Evolutionary conservation across 768 basidiomycete species (phyloP), one percentile per base, ranked within the genome.

Genomic region (Russula abietina): DNA sequence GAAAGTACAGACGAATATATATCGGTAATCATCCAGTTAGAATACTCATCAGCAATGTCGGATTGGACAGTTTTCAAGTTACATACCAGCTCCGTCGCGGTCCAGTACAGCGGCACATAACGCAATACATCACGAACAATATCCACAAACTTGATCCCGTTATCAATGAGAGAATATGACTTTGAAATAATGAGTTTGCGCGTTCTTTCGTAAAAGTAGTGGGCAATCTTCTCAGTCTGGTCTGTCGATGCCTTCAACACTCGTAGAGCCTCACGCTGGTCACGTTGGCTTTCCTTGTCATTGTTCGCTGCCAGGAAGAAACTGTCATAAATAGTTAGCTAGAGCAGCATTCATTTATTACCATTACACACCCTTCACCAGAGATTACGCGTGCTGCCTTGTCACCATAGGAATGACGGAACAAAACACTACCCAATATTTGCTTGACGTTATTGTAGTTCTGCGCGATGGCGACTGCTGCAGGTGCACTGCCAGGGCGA

Each of bases 101-200:
- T 83, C 88, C 90, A 93, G 64, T 81, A 73, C 28, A 90, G 73
- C 12, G 91, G 85, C 1, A 87, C 78, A 39, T 76, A 69, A 69
- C 81, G 86, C 62, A 91, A 69, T 9, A 92, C 87, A 66, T 88
- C 82, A 17, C 79, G 78, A 14, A 87, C 85, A 53, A 93, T 74
- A 69, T 93, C 87, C 19, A 91, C 79, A 45, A 77, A 79, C 30
- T 70, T 75, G 6, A 75, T 75, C 41, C 81, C 79, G 26, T 79
- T 75, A n/a, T 82, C 84, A 16, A 86, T 80, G n/a, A 85, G 70
- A 2, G 77, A 69, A 71, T 76, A 88, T 4, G 88, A 84, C 62
- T 81, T 73, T 26, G 71, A 68, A 26, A 73, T 69, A 55, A 93
- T 80, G 33, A 89, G 75, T 63, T 82, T 79, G 30, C 76, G 76